Evolutionary conservation across 441 rosid genomes (phyloP), one percentile per base, ranked within the genome.

Genomic region (Raphanus hybrid): DNA sequence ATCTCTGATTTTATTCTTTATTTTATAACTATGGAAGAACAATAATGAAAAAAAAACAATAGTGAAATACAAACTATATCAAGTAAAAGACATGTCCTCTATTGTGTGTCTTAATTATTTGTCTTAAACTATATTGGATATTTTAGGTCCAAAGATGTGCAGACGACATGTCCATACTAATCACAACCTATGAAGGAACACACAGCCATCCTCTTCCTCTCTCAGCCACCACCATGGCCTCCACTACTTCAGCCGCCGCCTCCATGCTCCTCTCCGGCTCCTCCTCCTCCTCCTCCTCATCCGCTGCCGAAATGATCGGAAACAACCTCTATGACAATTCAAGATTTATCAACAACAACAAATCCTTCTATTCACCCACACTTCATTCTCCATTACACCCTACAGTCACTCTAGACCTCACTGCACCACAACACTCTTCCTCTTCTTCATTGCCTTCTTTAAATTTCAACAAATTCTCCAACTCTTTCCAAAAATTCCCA

Each of bases 211-310:
- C 89, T 18, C 91, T 92, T 70, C 91, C 94, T 6, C 81, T 85
- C 27, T 88, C 94, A 55, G 98, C 98, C 75, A 90, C 91, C 2
- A 87, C 90, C 61, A 90, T 93, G 95, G 94, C 98, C 10, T 88
- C 97, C 64, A 93, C 97, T 67, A 93, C 98, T 63, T 84, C 94
- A 2, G 91, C 92, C 0, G 94, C 91, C 3, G 94, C 91, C 64
- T 87, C 94, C 54, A 88, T 89, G 94, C 83, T 91, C 62, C 79
- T 89, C 57, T 89, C 97, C 0, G 90, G 91, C 48, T 90, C 92
- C 59, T 84, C 93, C 18, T 85, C 43, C n/a, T n/a, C n/a, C 45
- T 39, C 57, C 57, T 50, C 91, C 8, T 54, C 79, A 6, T 18
- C 89, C 41, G 26, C 87, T 15, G 14, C 71, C 2, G 76, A 78